Percentiles rank a stretch among this genome's conserved stretches.
phyloP scores from a whole-genome alignment of 1,284 basidiomycete species.

The Rhizopogon parksii region DNA sequence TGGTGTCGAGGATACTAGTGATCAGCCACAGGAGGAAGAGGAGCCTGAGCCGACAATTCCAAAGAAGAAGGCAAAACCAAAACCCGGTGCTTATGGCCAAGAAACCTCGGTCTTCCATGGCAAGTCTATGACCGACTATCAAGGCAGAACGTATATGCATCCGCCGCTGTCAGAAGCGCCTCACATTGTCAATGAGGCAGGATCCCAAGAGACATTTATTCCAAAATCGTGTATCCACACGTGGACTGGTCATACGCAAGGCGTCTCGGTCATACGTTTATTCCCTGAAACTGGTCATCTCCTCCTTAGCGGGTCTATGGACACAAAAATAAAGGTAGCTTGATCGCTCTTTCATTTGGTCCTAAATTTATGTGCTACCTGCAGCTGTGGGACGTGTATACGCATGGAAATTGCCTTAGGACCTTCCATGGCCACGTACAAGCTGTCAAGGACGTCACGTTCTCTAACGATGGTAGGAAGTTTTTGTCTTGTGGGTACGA shows the following conservation, averaged over 20 bases:
- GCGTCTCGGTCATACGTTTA: slow-evolving; percentile 86
- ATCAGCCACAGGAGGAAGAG: slow-evolving; percentile 62
- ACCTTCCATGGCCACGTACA: slow-evolving; percentile 98
- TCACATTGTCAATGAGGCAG: slow-evolving; percentile 72
- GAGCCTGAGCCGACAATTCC: slow-evolving; percentile 49
- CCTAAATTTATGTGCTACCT: slow-evolving; percentile 6
- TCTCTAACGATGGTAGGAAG: slow-evolving; percentile 85
- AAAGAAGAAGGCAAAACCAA: slow-evolving; percentile 70
- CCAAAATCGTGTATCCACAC: slow-evolving; percentile 96
- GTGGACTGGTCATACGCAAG: slow-evolving; percentile 97
- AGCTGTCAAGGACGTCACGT: slow-evolving; percentile 93
- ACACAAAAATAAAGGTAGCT: slow-evolving; percentile 94
- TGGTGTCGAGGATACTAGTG: slow-evolving; percentile 49
- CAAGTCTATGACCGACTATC: slow-evolving; percentile 94
- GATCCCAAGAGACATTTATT: slow-evolving; percentile 87
- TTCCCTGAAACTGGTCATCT: slow-evolving; percentile 94
- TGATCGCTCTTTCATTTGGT: not conserved
- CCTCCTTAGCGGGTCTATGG: slow-evolving; percentile 92
- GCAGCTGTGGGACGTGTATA: slow-evolving; percentile 97
- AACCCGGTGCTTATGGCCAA: slow-evolving; percentile 74
- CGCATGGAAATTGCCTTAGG: slow-evolving; percentile 91
- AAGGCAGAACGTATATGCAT: slow-evolving; percentile 97
- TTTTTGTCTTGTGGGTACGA: slow-evolving; percentile 96
- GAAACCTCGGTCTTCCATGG: slow-evolving; percentile 96
- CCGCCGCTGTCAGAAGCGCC: slow-evolving; percentile 80